A percentile compares a stretch with the other conserved stretches of the same genome.
These are phyloP conservation scores for Hansfordia pulvinata DNA, from an alignment of 2,329 filamentous ascomycete genomes.

Conservation along the genomic window DNA sequence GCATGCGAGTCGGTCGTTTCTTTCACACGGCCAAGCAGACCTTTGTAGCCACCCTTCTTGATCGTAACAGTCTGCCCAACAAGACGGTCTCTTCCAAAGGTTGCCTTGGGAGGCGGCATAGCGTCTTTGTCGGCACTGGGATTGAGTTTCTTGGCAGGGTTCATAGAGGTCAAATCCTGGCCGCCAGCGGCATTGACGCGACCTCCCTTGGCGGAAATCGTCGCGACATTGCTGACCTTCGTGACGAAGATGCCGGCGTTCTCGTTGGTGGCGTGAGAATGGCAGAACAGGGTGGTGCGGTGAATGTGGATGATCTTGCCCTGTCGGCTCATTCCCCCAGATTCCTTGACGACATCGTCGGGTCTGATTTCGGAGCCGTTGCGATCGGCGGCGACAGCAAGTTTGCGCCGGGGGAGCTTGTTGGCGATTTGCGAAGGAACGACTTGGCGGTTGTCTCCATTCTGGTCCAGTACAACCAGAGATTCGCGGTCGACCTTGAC, in stretches of 20 bases:
- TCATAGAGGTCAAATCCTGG: constrained; percentile 81
- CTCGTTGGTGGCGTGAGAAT: constrained; percentile 71
- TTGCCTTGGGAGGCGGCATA: constrained; percentile 55
- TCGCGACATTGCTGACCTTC: constrained; percentile 72
- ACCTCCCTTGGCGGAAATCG: constrained; percentile 87
- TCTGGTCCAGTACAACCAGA: constrained; percentile 79
- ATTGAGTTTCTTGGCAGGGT: constrained; percentile 71
- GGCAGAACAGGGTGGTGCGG: constrained; percentile 80
- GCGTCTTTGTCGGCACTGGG: constrained; percentile 37
- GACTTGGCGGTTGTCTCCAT: constrained; percentile 66
- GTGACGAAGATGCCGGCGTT: constrained; percentile 86
- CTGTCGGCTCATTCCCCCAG: constrained; percentile 69
- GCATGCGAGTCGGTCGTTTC: constrained; percentile 79
- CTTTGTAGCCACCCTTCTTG: constrained; percentile 79
- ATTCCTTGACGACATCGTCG: constrained; percentile 87
- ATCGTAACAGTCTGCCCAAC: constrained; percentile 89
- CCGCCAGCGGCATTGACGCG: constrained; percentile 52
- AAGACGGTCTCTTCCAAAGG: constrained; percentile 67
- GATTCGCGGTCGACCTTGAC: constrained; percentile 94
- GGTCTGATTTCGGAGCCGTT: constrained; percentile 85
- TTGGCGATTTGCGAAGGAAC: constrained; percentile 88
- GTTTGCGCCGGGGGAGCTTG: constrained; percentile 68
- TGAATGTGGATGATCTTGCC: constrained; percentile 92
- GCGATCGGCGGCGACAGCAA: constrained; percentile 81
- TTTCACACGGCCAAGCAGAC: constrained; percentile 86